phyloP scores from a whole-genome alignment of 495 filamentous ascomycete species.

The Melanomma pulvis-pyrius region DNA sequence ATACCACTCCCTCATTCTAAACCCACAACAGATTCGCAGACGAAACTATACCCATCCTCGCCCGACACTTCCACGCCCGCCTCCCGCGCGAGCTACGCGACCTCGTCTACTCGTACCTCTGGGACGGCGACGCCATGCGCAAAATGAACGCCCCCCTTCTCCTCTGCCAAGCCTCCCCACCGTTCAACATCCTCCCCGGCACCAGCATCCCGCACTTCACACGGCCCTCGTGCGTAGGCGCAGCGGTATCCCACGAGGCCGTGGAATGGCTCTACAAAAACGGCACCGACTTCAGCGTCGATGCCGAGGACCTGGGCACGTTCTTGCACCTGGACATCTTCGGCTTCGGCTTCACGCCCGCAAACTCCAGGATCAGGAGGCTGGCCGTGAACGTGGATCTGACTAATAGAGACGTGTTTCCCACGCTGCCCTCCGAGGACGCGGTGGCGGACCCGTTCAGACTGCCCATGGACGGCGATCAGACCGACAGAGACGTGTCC shows the following conservation, averaged over 20 bases:
- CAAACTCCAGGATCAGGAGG: not conserved
- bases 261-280: not conserved
- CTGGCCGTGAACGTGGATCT: not conserved
- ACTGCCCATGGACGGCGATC: not conserved
- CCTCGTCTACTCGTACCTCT: not conserved
- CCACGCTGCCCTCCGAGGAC: no score
- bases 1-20: not conserved
- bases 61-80: not conserved
- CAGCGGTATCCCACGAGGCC: not conserved
- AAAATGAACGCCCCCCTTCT: not conserved
- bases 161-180: not conserved
- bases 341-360: not conserved
- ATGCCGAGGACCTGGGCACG: not conserved
- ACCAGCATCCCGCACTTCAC: not conserved
- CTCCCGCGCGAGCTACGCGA: slow-evolving; percentile 8
- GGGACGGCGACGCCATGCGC: not conserved
- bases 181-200: not conserved
- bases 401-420: not conserved
- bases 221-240: not conserved
- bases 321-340: not conserved
- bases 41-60: not conserved
- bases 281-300: not conserved
- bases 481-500: not conserved
- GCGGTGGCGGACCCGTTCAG: not conserved
- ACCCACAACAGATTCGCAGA: not conserved